Base-by-base conservation (phyloP, 2,329 filamentous ascomycete species). In the Tolypocladium pustulatum region DNA sequence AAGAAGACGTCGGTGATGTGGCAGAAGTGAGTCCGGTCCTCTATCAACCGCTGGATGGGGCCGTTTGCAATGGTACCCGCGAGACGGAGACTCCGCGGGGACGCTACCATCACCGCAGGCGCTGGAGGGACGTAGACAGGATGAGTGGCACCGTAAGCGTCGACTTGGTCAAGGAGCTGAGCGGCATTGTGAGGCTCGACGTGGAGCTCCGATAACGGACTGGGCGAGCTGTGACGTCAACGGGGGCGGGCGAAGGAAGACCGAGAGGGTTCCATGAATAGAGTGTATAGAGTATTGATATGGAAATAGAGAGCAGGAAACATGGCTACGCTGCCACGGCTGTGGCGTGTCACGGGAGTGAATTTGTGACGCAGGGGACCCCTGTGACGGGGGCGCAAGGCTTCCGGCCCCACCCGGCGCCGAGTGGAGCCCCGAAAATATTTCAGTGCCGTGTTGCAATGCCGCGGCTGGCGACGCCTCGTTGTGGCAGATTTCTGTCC, bases 151-250 rank as follows among this genome's bases (percentile, higher is more conserved):
- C 61, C 17, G 58, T 68, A 34, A 66, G 63, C 41, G 60, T 67
- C 56, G 69, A 71, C 60, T 58, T 73, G 46, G 68, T 73, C 17
- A 72, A 73, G 60, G 69, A 73, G 56, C 57, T 71, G 27, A 68
- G 64, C n/a, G 71, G 71, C 13, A 68, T 75, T 58, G 66, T 70
- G 36, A 69, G 72, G 61, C 66, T 77, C 54, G 71, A 75, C 59
- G 64, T 76, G 63, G 72, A 75, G 63, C 68, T 76, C 32, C 57
- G 61, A 51, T 63, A 49, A 56, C 15, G 40, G 25, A 15, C 1
- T 7, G 38, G 4, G 40, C 32, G 25, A 13, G 13, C 34, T 20
- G 34, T 32, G 54, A 49, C 30, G 32, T 22, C 30, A 30, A n/a
- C 5, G 27, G 17, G 49, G 30, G 30, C 15, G 4, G 30, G 20